Conservation (phyloP, 1,284 basidiomycete species). For the Heterobasidion annosum region DNA sequence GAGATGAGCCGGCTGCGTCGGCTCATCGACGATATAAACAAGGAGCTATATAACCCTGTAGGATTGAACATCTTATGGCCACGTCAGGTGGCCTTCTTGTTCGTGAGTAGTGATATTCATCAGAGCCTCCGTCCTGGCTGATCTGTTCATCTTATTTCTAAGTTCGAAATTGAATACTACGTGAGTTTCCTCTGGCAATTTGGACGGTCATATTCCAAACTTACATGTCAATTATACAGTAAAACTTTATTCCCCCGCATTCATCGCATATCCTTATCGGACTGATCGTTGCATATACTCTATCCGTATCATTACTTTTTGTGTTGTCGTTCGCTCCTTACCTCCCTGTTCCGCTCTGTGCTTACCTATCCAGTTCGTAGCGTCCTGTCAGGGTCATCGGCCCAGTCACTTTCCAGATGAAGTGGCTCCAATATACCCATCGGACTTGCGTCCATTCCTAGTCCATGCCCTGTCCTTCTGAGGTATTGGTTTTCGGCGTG, state of each 20-base stretch:
- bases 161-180: slow-evolving; percentile 81
- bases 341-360: background rate
- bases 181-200: slow-evolving; percentile 21
- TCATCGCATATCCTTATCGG: background rate
- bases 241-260: background rate
- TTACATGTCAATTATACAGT: no score
- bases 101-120: slow-evolving; percentile 44
- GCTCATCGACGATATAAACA: slow-evolving; percentile 59
- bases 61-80: slow-evolving; percentile 82
- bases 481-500: no score
- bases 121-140: background rate
- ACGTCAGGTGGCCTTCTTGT: slow-evolving; percentile 70
- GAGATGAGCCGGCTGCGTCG: slow-evolving; percentile 64
- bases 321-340: background rate
- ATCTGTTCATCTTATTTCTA: background rate
- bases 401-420: background rate
- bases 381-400: background rate
- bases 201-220: background rate
- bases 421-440: background rate
- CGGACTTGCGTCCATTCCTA: no score
- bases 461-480: no score
- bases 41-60: slow-evolving; percentile 63
- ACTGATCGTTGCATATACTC: background rate
- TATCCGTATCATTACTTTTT: slow-evolving; percentile 6
- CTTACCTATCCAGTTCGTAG: background rate